Conservation (phyloP, 2,329 filamentous ascomycete species). For the Volutella citrinella region DNA sequence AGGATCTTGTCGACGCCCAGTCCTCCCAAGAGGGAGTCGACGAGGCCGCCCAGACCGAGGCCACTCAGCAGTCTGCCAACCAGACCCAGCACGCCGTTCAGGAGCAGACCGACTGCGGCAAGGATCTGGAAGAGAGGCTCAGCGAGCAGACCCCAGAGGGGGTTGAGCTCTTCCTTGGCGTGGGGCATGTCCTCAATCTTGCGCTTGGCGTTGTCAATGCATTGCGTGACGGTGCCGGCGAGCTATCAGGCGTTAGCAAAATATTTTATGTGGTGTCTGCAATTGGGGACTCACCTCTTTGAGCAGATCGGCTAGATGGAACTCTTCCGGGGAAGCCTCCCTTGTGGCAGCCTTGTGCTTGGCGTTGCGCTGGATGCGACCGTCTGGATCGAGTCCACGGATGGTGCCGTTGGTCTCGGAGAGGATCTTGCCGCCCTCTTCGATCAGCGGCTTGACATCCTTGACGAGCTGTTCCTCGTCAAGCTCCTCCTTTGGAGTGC, state of each 20-base stretch:
- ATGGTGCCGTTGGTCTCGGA: constrained; percentile 84
- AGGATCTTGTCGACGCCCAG: constrained; percentile 75
- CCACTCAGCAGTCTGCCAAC: constrained; percentile 78
- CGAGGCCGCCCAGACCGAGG: constrained; percentile 76
- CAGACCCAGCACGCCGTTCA: constrained; percentile 79
- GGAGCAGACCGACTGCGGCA: constrained; percentile 78
- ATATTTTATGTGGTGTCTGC: constrained; percentile 2
- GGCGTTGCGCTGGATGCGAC: constrained; percentile 77
- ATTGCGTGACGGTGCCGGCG: constrained; percentile 74
- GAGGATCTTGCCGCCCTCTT: constrained; percentile 78
- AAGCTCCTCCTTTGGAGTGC: constrained; percentile 78
- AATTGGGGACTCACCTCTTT: constrained; percentile 58
- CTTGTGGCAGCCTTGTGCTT: constrained; percentile 76
- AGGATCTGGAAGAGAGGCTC: constrained; percentile 93
- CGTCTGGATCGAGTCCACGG: constrained; percentile 84
- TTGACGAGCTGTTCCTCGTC: constrained; percentile 88
- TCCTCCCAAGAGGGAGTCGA: constrained; percentile 75
- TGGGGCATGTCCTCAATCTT: constrained; percentile 89
- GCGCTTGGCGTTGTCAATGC: constrained; percentile 84
- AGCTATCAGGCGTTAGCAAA: constrained; percentile 42
- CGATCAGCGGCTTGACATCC: constrained; percentile 82
- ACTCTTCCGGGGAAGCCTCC: constrained; percentile 68
- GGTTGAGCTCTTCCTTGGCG: constrained; percentile 92
- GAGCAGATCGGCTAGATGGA: constrained; percentile 76
- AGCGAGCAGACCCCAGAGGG: constrained; percentile 76